A percentile compares a stretch with the other conserved stretches of the same genome.
Conservation (phyloP, 306 rosid genomes). For the Cicer pinnatifidum region DNA sequence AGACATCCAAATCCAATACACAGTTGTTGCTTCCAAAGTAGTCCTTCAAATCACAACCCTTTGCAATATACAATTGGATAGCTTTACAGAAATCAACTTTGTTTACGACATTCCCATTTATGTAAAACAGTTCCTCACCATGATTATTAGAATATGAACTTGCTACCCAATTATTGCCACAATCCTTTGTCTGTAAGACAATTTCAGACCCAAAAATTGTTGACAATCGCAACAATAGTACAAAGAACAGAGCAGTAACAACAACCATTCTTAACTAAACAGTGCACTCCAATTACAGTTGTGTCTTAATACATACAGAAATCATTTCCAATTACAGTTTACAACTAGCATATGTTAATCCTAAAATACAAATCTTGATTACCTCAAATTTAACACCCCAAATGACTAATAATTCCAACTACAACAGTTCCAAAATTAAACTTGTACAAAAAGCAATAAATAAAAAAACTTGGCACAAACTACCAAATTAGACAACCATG, state of each 20-base stretch:
- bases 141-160: constrained; percentile 55
- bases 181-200: constrained; percentile 53
- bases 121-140: constrained; percentile 54
- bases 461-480: constrained; percentile 42
- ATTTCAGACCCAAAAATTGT: constrained; percentile 55
- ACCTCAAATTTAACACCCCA: constrained; percentile 37
- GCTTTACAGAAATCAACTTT: constrained; percentile 64
- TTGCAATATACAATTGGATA: constrained; percentile 56
- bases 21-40: constrained; percentile 54
- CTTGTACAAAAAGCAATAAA: constrained; percentile 16
- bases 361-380: constrained; percentile 25
- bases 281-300: constrained; percentile 40
- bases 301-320: constrained; percentile 32
- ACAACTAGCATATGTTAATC: neutral
- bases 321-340: constrained; percentile 42
- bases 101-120: constrained; percentile 62
- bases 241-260: constrained; percentile 45
- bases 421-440: constrained; percentile 8
- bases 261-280: constrained; percentile 54
- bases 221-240: constrained; percentile 57
- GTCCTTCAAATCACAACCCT: constrained; percentile 63
- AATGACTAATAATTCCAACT: constrained; percentile 11
- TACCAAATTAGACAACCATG: constrained; percentile 44
- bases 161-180: constrained; percentile 59
- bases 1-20: constrained; percentile 47